Evolutionary conservation across 352 stramenopile genomes (phyloP).

Genomic region (Pythium brassicae): DNA sequence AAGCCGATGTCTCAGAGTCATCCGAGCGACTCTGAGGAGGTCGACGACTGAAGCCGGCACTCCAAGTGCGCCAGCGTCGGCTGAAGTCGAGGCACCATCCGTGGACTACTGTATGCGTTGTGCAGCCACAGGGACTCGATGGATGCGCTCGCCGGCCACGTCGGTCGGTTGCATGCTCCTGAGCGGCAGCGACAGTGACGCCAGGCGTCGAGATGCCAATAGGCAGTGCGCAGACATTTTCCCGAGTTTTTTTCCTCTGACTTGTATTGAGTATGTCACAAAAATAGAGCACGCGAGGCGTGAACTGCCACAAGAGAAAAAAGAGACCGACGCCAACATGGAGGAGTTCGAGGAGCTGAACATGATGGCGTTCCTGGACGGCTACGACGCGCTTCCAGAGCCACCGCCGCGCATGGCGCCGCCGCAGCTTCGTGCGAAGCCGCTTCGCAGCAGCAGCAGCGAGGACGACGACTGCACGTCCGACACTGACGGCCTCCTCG

Average conservation of each 20-base stretch:
- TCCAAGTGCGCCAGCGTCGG: no score
- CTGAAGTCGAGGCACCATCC: neutral
- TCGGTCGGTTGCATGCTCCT: neutral
- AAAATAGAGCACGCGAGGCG: no score
- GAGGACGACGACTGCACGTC: neutral
- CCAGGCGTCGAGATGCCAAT: no score
- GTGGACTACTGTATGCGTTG: neutral
- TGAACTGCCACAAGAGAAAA: neutral
- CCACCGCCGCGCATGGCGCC: neutral
- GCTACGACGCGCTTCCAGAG: conserved; percentile 13
- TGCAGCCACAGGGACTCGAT: neutral
- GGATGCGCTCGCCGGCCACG: neutral
- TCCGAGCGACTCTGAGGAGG: no score
- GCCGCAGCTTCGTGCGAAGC: neutral
- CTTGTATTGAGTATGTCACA: neutral
- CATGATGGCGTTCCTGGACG: conserved; percentile 13
- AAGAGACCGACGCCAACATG: no score
- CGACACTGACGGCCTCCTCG: neutral
- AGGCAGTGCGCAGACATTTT: no score
- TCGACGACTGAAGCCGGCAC: no score
- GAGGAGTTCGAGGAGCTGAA: conserved; percentile 14
- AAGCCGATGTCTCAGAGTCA: no score
- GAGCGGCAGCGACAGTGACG: neutral
- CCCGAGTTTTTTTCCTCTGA: neutral
- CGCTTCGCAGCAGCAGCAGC: neutral